Percentiles rank a stretch among this genome's conserved stretches.
These are phyloP conservation scores for Calonectria leucothoes DNA, from an alignment of 2,329 filamentous ascomycete genomes.

Conservation along the genomic window DNA sequence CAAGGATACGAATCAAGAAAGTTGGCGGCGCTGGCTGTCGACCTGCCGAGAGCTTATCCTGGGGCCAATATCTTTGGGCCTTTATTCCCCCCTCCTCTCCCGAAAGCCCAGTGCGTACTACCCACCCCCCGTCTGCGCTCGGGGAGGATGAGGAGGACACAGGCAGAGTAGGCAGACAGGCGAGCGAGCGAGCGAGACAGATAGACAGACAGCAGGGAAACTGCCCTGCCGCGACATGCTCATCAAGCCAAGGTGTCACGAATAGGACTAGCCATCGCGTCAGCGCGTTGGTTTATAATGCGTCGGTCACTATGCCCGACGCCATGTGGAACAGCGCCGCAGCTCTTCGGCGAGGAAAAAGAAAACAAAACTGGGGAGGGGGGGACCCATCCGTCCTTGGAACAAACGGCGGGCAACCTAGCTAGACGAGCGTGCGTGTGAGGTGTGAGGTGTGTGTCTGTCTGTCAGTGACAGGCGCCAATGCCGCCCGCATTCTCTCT, in stretches of 20 bases:
- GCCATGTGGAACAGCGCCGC: neutral
- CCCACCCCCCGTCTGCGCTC: neutral
- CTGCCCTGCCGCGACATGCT: neutral
- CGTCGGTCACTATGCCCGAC: neutral
- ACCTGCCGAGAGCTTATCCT: conserved; percentile 7
- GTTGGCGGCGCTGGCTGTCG: neutral
- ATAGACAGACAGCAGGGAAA: neutral
- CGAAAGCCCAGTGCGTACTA: neutral
- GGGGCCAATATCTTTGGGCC: neutral
- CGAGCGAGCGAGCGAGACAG: neutral
- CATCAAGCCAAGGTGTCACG: neutral
- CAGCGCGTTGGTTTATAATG: conserved; percentile 5
- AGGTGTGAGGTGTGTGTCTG: no score
- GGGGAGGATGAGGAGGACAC: no score
- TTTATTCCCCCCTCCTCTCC: neutral
- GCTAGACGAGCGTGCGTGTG: neutral
- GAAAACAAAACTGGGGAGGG: conserved; percentile 1
- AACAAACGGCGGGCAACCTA: neutral
- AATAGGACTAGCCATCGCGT: neutral
- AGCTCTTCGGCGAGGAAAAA: neutral
- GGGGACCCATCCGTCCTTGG: neutral
- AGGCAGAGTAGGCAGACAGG: neutral
- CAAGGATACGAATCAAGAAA: conserved; percentile 15
- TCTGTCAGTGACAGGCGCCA: conserved; percentile 10
- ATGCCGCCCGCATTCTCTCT: conserved; percentile 7